phyloP scores from a whole-genome alignment of 805 yeast species.

The Candida ascalaphidarum region DNA sequence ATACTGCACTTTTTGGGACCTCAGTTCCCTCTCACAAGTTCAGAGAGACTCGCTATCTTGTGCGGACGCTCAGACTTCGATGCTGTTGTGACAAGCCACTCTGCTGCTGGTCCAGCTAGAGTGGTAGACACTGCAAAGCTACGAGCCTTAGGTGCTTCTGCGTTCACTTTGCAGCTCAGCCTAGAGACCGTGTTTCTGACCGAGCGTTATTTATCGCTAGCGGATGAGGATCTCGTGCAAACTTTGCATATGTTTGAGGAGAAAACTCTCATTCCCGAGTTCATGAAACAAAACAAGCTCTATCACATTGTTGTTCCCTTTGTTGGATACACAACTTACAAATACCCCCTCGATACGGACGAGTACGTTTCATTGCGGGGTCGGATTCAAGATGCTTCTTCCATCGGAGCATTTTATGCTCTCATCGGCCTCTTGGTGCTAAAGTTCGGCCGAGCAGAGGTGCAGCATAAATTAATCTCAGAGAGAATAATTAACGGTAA shows the following conservation, averaged over 20 bases:
- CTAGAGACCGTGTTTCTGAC: conserved; percentile 20
- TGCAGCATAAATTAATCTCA: conserved; percentile 11
- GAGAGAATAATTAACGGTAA: conserved; percentile 18
- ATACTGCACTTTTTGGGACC: conserved; percentile 18
- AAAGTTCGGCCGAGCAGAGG: conserved; percentile 17
- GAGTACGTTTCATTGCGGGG: conserved; percentile 3
- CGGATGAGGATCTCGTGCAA: conserved; percentile 17
- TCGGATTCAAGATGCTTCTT: conserved; percentile 12
- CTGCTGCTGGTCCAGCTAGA: no score
- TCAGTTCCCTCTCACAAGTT: conserved; percentile 12
- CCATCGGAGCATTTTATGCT: conserved; percentile 29
- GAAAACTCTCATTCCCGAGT: conserved; percentile 13
- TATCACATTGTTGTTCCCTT: conserved; percentile 21
- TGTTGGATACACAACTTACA: conserved; percentile 17
- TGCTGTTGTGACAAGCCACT: no score
- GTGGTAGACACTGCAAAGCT: conserved; percentile 11
- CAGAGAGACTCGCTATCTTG: conserved; percentile 17
- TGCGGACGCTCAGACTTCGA: conserved; percentile 21
- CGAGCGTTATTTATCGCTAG: conserved; percentile 18
- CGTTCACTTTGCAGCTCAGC: conserved; percentile 14
- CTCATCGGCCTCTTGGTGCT: conserved; percentile 25
- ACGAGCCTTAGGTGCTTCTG: conserved; percentile 16
- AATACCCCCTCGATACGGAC: conserved; percentile 7
- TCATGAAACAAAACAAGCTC: conserved; percentile 23
- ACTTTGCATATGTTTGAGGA: conserved; percentile 13